Base-by-base conservation (phyloP, 2,329 filamentous ascomycete genomes). In the Phyllosticta capitalensis region DNA sequence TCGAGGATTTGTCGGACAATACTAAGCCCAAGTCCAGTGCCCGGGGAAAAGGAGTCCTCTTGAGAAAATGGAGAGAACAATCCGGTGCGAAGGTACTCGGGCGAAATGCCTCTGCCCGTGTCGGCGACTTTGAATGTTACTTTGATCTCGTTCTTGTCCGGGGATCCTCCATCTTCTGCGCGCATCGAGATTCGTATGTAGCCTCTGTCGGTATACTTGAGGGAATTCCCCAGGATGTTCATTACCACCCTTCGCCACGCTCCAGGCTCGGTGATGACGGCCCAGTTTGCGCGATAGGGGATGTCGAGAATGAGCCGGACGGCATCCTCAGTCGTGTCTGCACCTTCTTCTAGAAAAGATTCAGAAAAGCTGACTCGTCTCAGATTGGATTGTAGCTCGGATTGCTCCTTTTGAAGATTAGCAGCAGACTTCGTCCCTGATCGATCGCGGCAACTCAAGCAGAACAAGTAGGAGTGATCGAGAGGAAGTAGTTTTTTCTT, bases 191-290 rank as follows among this genome's bases (percentile, higher is more conserved):
- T 12, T 19, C 49, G 22, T 14, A 59, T 55, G 2, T 33, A 52
- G 12, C 58, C 58, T 45, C 49, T 49, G 3, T n/a, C n/a, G 0
- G 82, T 86, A 61, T 85, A 86, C 66, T 86, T 86, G 65, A 86
- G 74, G 0, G 83, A 78, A 64, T 86, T 86, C 9, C 81, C 81
- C 50, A 85, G 80, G 0, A 86, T 65, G 59, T 86, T 86, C 81
- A 85, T 84, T 54, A 85, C 75, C 53, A 86, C 79, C 7, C 82
- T 75, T n/a, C 75, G 49, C 53, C 61, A 69, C 1, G 78, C 78
- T 0, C 83, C 83, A 0, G 81, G 78, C 53, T 85, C 79, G 2
- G 80, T 78, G 3, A 77, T 72, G 64, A 83, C 84, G 0, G 72
- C 68, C 81, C 83, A 86, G 21, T 14, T 48, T 3, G 5, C 9